Percentiles rank a stretch among this genome's conserved stretches.
Evolutionary conservation across 2,329 filamentous ascomycete genomes (phyloP).

Genomic region (Parascedosporium putredinis): DNA sequence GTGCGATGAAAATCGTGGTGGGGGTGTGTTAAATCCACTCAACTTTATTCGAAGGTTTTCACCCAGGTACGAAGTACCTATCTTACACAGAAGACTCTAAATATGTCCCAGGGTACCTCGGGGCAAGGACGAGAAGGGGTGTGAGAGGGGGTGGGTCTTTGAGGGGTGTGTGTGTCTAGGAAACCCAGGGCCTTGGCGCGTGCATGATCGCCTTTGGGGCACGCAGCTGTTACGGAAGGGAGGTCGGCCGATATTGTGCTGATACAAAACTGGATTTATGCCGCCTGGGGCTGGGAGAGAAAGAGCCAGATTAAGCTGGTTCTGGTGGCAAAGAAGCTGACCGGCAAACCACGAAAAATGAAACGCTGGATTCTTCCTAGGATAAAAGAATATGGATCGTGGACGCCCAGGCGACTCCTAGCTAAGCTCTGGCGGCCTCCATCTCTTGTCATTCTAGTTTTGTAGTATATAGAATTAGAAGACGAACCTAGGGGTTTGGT

Average conservation of each 20-base stretch:
- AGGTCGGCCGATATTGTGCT: slow-evolving; percentile 1
- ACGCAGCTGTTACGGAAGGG: background rate
- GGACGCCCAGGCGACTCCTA: too few relatives aligned
- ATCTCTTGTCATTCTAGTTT: too few relatives aligned
- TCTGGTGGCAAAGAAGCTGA: background rate
- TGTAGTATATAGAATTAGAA: too few relatives aligned
- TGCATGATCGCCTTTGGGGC: slow-evolving; percentile 7
- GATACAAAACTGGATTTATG: slow-evolving; percentile 7
- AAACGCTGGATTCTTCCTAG: background rate
- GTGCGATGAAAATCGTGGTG: background rate
- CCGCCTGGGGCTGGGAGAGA: background rate
- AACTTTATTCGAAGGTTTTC: too few relatives aligned
- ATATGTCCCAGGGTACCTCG: too few relatives aligned
- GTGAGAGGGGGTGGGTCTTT: slow-evolving; percentile 1
- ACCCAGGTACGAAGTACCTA: background rate
- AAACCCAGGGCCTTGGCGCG: background rate
- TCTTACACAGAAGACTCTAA: too few relatives aligned
- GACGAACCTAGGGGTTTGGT: too few relatives aligned
- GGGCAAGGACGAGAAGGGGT: too few relatives aligned
- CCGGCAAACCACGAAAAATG: background rate
- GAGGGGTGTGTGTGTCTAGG: background rate
- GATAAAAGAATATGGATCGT: too few relatives aligned
- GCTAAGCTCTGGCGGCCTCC: too few relatives aligned
- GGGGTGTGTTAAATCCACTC: background rate
- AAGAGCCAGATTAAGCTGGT: background rate